phyloP scores from a whole-genome alignment of 2,329 filamentous ascomycete genomes.

The Xylaria digitata region DNA sequence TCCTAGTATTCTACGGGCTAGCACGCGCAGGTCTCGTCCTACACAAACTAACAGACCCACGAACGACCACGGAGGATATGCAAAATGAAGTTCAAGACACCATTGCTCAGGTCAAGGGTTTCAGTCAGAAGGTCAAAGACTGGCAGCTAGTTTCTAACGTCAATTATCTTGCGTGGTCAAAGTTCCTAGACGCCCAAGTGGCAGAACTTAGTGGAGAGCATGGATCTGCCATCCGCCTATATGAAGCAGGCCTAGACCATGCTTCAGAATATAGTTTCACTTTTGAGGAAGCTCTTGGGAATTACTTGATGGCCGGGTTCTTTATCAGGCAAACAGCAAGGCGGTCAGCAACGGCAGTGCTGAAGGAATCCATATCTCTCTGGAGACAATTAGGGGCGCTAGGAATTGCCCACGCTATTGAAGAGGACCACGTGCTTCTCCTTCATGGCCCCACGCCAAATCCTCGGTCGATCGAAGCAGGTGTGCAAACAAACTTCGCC shows the following conservation, averaged over 20 bases:
- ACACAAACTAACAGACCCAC: slow-evolving; percentile 61
- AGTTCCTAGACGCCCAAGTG: slow-evolving; percentile 74
- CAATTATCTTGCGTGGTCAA: slow-evolving; percentile 78
- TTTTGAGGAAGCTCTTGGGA: slow-evolving; percentile 78
- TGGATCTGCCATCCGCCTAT: slow-evolving; percentile 69
- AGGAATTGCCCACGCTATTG: slow-evolving; percentile 75
- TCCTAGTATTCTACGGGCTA: slow-evolving; percentile 70
- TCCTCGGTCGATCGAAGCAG: slow-evolving; percentile 69
- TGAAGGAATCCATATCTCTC: slow-evolving; percentile 74
- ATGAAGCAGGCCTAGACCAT: slow-evolving; percentile 79
- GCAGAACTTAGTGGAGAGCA: slow-evolving; percentile 70
- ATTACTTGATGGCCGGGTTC: slow-evolving; percentile 79
- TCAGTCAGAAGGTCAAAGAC: slow-evolving; percentile 70
- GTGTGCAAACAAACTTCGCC: slow-evolving; percentile 77
- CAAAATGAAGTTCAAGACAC: slow-evolving; percentile 59
- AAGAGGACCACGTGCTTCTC: slow-evolving; percentile 74
- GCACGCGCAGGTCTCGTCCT: slow-evolving; percentile 65
- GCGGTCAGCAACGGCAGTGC: slow-evolving; percentile 74
- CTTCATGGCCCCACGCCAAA: slow-evolving; percentile 71
- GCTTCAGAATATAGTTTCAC: slow-evolving; percentile 73
- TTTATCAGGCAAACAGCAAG: slow-evolving; percentile 73
- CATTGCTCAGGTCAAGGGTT: slow-evolving; percentile 63
- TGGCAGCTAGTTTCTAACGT: slow-evolving; percentile 73
- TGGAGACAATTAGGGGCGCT: slow-evolving; percentile 76
- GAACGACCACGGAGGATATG: slow-evolving; percentile 56